Conservation (phyloP, 106 monocot genomes). For the Allium cepa region DNA sequence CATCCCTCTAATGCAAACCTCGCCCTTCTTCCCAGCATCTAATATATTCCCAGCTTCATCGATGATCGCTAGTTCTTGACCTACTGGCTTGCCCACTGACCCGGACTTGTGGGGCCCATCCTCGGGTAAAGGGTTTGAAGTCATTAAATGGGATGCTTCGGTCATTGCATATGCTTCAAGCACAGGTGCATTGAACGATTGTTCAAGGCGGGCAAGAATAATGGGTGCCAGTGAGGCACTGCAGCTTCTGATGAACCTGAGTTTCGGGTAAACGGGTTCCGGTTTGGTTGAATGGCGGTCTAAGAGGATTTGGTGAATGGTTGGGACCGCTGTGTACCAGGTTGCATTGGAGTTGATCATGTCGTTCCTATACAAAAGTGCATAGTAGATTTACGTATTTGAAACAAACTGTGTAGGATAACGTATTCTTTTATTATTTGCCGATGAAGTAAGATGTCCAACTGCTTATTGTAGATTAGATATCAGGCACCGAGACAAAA, state of each 20-base stretch:
- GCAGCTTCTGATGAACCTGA: conserved; percentile 95
- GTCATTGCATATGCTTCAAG: conserved; percentile 99
- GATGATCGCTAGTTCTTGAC: conserved; percentile 64
- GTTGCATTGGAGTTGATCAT: conserved; percentile 57
- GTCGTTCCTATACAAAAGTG: conserved; percentile 20
- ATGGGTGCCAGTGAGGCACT: conserved; percentile 84
- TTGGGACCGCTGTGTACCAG: conserved; percentile 98
- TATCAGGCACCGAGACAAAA: too few relatives aligned
- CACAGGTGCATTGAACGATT: conserved; percentile 69
- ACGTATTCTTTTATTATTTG: too few relatives aligned
- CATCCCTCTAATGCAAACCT: conserved; percentile 76
- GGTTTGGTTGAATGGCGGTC: conserved; percentile 58
- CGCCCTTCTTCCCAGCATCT: conserved; percentile 33
- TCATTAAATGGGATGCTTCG: conserved; percentile 83
- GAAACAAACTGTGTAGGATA: too few relatives aligned
- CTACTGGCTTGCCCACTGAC: conserved; percentile 68
- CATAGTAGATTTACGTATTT: too few relatives aligned
- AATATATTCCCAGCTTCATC: conserved; percentile 38
- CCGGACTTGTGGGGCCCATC: conserved; percentile 66
- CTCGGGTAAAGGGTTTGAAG: conserved; percentile 74
- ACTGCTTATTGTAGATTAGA: too few relatives aligned
- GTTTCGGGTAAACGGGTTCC: conserved; percentile 54
- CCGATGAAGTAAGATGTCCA: too few relatives aligned
- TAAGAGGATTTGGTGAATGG: conserved; percentile 92
- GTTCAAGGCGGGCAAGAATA: conserved; percentile 52